A percentile compares a stretch with the other conserved stretches of the same genome.
Conservation (phyloP, 129 eudicot genomes). For the Helichrysum umbraculigerum region DNA sequence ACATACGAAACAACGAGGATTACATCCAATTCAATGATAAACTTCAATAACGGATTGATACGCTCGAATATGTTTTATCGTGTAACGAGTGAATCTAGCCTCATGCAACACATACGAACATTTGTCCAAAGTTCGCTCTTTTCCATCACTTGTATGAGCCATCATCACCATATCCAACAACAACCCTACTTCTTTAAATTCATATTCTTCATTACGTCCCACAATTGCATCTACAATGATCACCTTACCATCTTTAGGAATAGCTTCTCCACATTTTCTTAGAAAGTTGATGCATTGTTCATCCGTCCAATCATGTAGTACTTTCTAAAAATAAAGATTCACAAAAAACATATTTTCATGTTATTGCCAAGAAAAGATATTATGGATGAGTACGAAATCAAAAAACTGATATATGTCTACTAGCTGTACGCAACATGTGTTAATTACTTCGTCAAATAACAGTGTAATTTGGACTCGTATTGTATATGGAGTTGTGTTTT, state of each 20-base stretch:
- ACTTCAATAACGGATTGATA: slow-evolving; percentile 50
- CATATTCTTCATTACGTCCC: slow-evolving; percentile 27
- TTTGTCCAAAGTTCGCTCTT: slow-evolving; percentile 49
- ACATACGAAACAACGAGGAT: too few relatives aligned
- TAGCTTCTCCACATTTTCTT: slow-evolving; percentile 47
- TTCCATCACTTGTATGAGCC: slow-evolving; percentile 57
- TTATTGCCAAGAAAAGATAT: too few relatives aligned
- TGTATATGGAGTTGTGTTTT: too few relatives aligned
- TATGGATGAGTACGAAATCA: too few relatives aligned
- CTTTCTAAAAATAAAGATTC: slow-evolving; percentile 35
- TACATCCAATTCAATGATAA: slow-evolving; percentile 29
- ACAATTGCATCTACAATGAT: slow-evolving; percentile 30
- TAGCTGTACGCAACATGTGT: too few relatives aligned
- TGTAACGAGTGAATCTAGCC: slow-evolving; percentile 48
- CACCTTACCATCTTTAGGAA: slow-evolving; percentile 52
- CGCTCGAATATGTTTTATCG: slow-evolving; percentile 38
- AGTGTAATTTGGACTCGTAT: too few relatives aligned
- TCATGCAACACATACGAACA: slow-evolving; percentile 41
- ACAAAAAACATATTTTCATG: too few relatives aligned
- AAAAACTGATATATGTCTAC: too few relatives aligned
- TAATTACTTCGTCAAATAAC: too few relatives aligned
- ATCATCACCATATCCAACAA: slow-evolving; percentile 62
- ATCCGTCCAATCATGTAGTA: slow-evolving; percentile 62
- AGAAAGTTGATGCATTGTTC: slow-evolving; percentile 50
- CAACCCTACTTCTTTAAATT: slow-evolving; percentile 47